phyloP scores from a whole-genome alignment of 2,329 filamentous ascomycete genomes.

The Triangularia setosa region DNA sequence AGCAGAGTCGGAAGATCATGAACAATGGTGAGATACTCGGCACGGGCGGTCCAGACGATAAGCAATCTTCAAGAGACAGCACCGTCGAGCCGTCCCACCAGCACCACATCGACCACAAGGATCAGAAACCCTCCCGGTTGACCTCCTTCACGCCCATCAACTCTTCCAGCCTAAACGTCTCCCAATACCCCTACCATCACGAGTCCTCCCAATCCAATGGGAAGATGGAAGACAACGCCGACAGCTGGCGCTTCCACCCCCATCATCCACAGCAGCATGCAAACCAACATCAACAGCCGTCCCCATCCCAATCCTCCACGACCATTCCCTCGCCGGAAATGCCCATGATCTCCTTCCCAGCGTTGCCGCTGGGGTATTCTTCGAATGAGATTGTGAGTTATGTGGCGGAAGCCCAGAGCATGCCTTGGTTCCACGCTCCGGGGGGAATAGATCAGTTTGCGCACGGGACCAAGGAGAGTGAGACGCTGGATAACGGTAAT shows the following conservation, averaged over 20 bases:
- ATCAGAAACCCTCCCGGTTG: slow-evolving; percentile 29
- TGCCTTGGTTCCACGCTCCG: slow-evolving; percentile 28
- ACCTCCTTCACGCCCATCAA: slow-evolving; percentile 41
- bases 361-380: slow-evolving; percentile 15
- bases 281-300: slow-evolving; percentile 15
- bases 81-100: slow-evolving; percentile 32
- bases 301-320: slow-evolving; percentile 22
- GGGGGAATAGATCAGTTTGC: slow-evolving; percentile 29
- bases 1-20: slow-evolving; percentile 37
- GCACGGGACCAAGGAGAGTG: slow-evolving; percentile 23
- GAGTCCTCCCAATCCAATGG: slow-evolving; percentile 3
- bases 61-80: slow-evolving; percentile 27
- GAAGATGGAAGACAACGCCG: slow-evolving; percentile 4
- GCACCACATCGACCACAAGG: slow-evolving; percentile 26
- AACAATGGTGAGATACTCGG: slow-evolving; percentile 42
- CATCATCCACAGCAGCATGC: slow-evolving; percentile 5
- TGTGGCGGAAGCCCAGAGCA: slow-evolving; percentile 24
- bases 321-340: slow-evolving; percentile 20
- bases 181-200: background rate
- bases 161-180: slow-evolving; percentile 8
- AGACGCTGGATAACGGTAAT: slow-evolving; percentile 20
- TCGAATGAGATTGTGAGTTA: slow-evolving; percentile 20
- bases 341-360: slow-evolving; percentile 5
- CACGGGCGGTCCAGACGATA: slow-evolving; percentile 29
- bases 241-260: slow-evolving; percentile 8